A percentile compares a stretch with the other conserved stretches of the same genome.
These are phyloP conservation scores for Picochlorum sp. DNA, from an alignment of 139 green algal genomes.

Conservation along the genomic window DNA sequence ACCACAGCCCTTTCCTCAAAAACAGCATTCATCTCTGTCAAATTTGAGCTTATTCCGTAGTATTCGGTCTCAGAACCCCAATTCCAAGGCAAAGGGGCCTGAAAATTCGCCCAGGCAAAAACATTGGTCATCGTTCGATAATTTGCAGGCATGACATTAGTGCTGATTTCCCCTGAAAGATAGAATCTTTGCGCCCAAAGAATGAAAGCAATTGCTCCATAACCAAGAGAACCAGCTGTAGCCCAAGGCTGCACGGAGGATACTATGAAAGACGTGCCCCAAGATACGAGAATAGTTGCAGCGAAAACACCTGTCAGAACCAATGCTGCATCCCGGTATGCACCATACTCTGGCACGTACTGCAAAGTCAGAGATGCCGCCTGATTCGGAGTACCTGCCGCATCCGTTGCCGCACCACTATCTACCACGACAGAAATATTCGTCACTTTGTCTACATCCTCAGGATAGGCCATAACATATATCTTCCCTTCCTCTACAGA, in stretches of 20 bases:
- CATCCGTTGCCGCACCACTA: not conserved
- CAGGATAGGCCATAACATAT: constrained; percentile 4
- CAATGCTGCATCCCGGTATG: not conserved
- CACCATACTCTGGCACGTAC: not conserved
- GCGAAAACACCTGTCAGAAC: constrained; percentile 3
- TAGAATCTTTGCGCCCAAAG: constrained; percentile 8
- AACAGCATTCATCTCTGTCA: not conserved
- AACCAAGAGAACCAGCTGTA: constrained; percentile 3
- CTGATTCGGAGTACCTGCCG: not conserved
- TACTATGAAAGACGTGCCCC: constrained; percentile 1
- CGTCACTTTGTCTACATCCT: not conserved
- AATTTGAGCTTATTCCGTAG: not conserved
- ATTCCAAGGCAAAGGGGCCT: constrained; percentile 1
- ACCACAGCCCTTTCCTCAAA: not conserved
- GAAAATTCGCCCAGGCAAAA: constrained; percentile 6
- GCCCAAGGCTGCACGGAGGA: not conserved
- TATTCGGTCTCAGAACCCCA: not conserved
- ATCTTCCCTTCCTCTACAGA: not conserved
- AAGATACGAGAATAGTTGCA: not conserved
- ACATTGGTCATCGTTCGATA: not conserved
- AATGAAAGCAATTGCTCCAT: not conserved
- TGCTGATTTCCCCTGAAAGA: not conserved
- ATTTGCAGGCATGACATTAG: not conserved
- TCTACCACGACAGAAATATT: not conserved
- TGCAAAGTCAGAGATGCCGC: not conserved